Conservation (phyloP, 805 yeast genomes). For the Hanseniaspora osmophila region DNA sequence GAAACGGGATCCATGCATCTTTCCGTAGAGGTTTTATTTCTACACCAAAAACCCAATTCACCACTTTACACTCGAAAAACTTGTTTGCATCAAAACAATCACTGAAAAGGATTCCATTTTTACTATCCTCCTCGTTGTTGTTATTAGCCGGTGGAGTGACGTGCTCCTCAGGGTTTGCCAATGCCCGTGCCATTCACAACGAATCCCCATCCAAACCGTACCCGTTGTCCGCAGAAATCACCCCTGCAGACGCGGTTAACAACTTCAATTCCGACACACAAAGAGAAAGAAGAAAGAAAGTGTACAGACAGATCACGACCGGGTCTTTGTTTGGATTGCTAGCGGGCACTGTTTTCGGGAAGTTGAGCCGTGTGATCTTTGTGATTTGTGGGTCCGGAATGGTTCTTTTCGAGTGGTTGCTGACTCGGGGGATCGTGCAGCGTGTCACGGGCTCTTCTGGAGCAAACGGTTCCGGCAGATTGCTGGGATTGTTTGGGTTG, state of each 20-base stretch:
- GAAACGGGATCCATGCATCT: too few species aligned
- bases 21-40: too few species aligned
- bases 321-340: constrained; percentile 3
- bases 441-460: neutral
- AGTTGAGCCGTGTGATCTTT: neutral
- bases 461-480: neutral
- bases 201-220: neutral
- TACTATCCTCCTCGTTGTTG: too few species aligned
- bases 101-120: too few species aligned
- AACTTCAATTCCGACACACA: neutral
- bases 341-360: constrained; percentile 1
- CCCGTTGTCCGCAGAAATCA: neutral
- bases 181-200: too few species aligned
- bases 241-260: neutral
- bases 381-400: neutral
- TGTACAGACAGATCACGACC: constrained; percentile 4
- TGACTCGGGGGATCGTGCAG: neutral
- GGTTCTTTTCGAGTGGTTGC: neutral
- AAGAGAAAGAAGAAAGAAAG: constrained; percentile 1
- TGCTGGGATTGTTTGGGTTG: too few species aligned
- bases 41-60: too few species aligned
- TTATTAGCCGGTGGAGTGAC: too few species aligned
- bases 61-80: too few species aligned
- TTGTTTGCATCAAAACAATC: too few species aligned
- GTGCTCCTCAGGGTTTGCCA: too few species aligned